Evolutionary conservation across 768 basidiomycete genomes (phyloP).

Genomic region (Chalciporus piperatus): DNA sequence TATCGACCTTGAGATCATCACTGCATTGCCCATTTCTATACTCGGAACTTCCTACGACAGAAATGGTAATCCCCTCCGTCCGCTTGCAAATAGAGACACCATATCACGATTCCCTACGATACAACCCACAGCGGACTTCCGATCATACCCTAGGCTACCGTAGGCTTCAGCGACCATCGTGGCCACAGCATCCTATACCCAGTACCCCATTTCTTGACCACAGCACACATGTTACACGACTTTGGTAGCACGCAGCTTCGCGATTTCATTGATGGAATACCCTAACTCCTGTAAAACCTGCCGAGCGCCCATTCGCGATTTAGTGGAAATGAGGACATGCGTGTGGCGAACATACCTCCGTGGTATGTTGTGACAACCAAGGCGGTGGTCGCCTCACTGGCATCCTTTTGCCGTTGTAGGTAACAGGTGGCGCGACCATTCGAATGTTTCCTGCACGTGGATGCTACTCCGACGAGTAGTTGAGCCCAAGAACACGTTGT

Average conservation of each 20-base stretch:
- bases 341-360: constrained; percentile 48
- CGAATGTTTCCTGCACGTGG: constrained; percentile 74
- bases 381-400: constrained; percentile 74
- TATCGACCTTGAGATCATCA: constrained; percentile 29
- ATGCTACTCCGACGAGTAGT: constrained; percentile 44
- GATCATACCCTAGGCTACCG: constrained; percentile 11
- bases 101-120: constrained; percentile 8
- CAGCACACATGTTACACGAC: constrained; percentile 35
- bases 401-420: constrained; percentile 80
- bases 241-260: constrained; percentile 40
- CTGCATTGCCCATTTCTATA: constrained; percentile 25
- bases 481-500: constrained; percentile 24
- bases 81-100: constrained; percentile 26
- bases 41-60: constrained; percentile 7
- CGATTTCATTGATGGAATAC: constrained; percentile 39
- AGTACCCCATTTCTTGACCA: constrained; percentile 18
- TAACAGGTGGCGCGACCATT: constrained; percentile 76
- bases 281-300: constrained; percentile 45
- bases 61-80: constrained; percentile 22
- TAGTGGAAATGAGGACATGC: neutral
- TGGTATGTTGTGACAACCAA: constrained; percentile 84
- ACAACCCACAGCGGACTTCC: constrained; percentile 31
- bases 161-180: neutral
- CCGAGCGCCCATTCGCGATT: constrained; percentile 6
- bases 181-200: constrained; percentile 6